Base-by-base conservation (phyloP, 2,329 filamentous ascomycete species). In the Ramularia endophylla region DNA sequence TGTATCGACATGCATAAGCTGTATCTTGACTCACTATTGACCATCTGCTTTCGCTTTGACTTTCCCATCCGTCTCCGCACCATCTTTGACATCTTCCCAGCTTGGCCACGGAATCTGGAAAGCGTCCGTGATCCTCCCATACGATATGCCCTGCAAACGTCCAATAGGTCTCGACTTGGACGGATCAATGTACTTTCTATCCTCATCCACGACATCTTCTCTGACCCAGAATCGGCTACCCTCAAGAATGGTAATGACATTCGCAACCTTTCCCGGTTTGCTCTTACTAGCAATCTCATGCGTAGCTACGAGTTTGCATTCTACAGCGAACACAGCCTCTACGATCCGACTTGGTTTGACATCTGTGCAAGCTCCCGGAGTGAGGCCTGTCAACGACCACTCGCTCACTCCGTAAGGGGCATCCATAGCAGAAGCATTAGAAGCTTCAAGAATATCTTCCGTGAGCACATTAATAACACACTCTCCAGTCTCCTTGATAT, bases 171-270 rank as follows among this genome's bases (percentile, higher is more conserved):
- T 78, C 44, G 94, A 67, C 72, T 65, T 62, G 36, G 67, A 73
- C 8, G 85, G 77, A 62, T 90, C 84, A 41, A 95, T 71, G 25
- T 84, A 55, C 51, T 78, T 85, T 55, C 71, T 74, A 8, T 86
- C 80, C 58, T 84, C 78, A 55, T 92, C 84, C 44, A 94, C 67
- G 2, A 86, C 87, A 65, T 95, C 88, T 60, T 92, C 86, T 40
- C 88, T 69, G 1, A 80, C 87, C 86, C 88, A 94, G 59, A 95
- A 94, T 22, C 81, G 73, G 19, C 82, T 79, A 0, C 86, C 89
- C 67, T 95, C 87, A 7, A 95, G 69, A 22, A 94, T 75, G 11
- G 22, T 25, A 25, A 25, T 25, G 22, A 25, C 22, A 25, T 25
- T 25, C 2, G 75, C 81, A 47, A 94, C 86, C 65, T 80, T 81